Base-by-base conservation (phyloP, 2,329 filamentous ascomycete genomes). In the Chrysoporthe puriensis region DNA sequence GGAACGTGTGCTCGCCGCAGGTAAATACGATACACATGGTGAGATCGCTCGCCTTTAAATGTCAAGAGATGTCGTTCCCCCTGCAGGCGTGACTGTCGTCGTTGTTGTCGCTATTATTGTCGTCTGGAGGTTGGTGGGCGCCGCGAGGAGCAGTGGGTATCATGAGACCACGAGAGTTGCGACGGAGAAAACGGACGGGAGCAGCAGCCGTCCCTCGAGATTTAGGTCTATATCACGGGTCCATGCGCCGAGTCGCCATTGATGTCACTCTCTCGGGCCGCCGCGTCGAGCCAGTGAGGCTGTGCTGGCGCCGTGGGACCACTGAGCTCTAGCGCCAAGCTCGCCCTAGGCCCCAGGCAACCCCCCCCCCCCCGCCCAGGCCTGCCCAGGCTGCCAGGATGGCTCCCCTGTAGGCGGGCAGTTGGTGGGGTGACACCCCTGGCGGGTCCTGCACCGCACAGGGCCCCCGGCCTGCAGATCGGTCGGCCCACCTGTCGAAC, bases 11-110 rank as follows among this genome's bases (percentile, higher is more conserved):
- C 76, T 89, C 85, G 72, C 86, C 86, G 73, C 85, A 88, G 71
- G 86, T 83, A 73, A 89, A 88, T 77, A 88, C 84, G 75, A 89
- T 81, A 80, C 86, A 88, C 86, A 88, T 88, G 70, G 66, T 72
- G 74, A 40, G 18, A 40, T 54, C 6, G 32, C 9, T 57, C n/a
- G 32, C 14, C 14, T 18, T 18, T 32, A 32, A 13, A 32, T 5
- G 13, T 2, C 32, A 54, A 13, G 32, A 54, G 14, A 2, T 54
- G 36, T 40, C 9, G 6, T 54, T 54, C 2, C 32, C 5, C 13
- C 7, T 34, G 50, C 16, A 13, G 26, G 21, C 18, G 50, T 34
- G 21, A 21, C 21, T 21, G 46, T 18, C 13, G 8, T 50, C 18
- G 11, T 8, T 13, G 34, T n/a, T 26, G 1, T 26, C 26, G 26